phyloP scores from a whole-genome alignment of 2,329 filamentous ascomycete species.

The Colletotrichum coccodes region DNA sequence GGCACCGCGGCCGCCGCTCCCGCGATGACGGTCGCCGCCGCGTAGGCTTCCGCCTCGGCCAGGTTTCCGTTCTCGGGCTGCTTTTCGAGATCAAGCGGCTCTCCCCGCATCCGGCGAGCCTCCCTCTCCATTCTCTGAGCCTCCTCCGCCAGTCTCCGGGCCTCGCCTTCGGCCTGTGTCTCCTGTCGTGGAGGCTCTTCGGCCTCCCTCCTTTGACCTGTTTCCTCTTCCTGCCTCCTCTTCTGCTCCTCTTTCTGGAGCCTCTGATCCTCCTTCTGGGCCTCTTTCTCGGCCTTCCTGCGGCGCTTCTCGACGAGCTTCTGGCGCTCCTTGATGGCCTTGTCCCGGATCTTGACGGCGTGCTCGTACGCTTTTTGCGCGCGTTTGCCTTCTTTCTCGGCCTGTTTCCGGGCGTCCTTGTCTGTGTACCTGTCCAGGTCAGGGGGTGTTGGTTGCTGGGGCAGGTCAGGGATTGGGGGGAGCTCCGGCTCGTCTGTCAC shows the following conservation, averaged over 20 bases:
- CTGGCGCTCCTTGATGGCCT: conserved; percentile 69
- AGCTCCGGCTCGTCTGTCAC: conserved; percentile 39
- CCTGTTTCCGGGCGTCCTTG: conserved; percentile 73
- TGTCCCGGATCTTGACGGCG: conserved; percentile 73
- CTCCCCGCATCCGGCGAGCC: conserved; percentile 30
- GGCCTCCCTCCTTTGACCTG: conserved; percentile 1
- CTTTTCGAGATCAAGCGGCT: conserved; percentile 26
- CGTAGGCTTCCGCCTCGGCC: conserved; percentile 14
- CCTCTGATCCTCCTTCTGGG: conserved; percentile 47
- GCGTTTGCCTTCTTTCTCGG: conserved; percentile 74
- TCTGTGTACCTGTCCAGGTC: conserved; percentile 69
- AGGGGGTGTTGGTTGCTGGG: conserved; percentile 63
- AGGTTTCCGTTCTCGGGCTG: background rate
- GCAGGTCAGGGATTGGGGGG: conserved; percentile 58
- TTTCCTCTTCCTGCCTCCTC: conserved; percentile 40
- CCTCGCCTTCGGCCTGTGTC: conserved; percentile 32
- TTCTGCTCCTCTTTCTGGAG: conserved; percentile 43
- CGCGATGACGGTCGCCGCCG: conserved; percentile 7
- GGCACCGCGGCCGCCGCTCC: conserved; percentile 8
- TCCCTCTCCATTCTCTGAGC: conserved; percentile 34
- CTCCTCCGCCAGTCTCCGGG: conserved; percentile 11
- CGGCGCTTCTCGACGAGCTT: conserved; percentile 67
- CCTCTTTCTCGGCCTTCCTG: conserved; percentile 54
- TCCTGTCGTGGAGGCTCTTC: conserved; percentile 34
- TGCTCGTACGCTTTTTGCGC: conserved; percentile 73